These are phyloP conservation scores for Cerioporus squamosus DNA, from an alignment of 1,284 basidiomycete genomes.

Conservation along the genomic window DNA sequence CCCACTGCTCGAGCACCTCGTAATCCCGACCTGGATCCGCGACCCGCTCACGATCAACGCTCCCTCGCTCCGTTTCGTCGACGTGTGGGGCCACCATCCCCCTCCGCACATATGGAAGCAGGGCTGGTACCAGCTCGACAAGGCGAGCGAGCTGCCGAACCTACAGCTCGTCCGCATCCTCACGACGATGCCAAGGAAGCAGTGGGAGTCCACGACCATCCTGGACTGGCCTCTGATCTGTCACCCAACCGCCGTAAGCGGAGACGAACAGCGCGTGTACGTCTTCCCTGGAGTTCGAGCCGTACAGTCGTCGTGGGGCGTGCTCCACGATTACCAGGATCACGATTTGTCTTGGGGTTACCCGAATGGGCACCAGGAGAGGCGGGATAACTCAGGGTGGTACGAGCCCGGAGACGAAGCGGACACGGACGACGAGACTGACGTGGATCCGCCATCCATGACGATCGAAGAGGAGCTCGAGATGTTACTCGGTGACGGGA, in stretches of 20 bases:
- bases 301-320: conserved; percentile 11
- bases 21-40: conserved; percentile 3
- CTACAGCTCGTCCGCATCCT: not conserved
- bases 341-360: conserved; percentile 1
- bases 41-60: conserved; percentile 2
- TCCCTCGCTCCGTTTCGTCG: conserved; percentile 5
- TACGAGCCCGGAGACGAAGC: not conserved
- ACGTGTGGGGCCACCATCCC: conserved; percentile 5
- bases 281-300: conserved; percentile 6
- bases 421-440: not conserved
- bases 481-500: not conserved
- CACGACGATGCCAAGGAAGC: not conserved
- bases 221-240: conserved; percentile 13
- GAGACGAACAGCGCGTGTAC: not conserved
- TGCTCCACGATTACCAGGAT: conserved; percentile 1
- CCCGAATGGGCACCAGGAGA: not conserved
- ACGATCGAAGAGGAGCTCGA: not conserved
- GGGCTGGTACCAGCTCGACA: conserved; percentile 4
- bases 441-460: not conserved
- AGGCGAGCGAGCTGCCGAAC: not conserved
- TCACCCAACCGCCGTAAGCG: not conserved
- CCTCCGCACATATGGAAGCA: not conserved
- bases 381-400: not conserved
- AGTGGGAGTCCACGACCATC: not conserved
- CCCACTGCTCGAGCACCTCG: conserved; percentile 4